Base-by-base conservation (phyloP, 2,329 filamentous ascomycete species). In the Nemania abortiva region DNA sequence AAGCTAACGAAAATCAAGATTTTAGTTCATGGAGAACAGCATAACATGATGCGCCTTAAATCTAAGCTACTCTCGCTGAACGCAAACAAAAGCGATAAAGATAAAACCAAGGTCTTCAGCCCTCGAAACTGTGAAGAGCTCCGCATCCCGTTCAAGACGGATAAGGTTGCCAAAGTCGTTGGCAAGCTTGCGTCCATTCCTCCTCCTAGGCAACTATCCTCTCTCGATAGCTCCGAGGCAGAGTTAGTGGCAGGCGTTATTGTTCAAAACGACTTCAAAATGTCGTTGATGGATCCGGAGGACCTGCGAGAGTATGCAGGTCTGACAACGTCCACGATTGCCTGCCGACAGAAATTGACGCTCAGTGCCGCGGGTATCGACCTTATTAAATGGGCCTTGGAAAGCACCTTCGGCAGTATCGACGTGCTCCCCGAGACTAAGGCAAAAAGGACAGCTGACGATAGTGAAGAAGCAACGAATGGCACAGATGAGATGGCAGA, bases 11-110 rank as follows among this genome's bases (percentile, higher is more conserved):
- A 45, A 52, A 11, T 27, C 0, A 68, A 95, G 92, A 98, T 99
- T 69, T 88, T 99, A 37, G 96, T 99, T 2, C 96, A 99, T 74
- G 96, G 96, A 65, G 96, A 99, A 79, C 94, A 96, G 76, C 94
- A 97, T 79, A 97, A 98, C 78, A 98, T 98, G 94, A 97, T 96
- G 87, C 91, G 96, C 63, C 85, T 99, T 31, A 97, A 97, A 80
- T 98, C 95, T 2, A 97, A 97, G 78, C 87, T 99, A 1, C 88
- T 98, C 3, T 95, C 94, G n/a, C 87, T 98, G 45, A 98, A 98
- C 77, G 90, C 92, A 31, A 90, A 90, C 72, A 95, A 95, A 78
- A 85, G 89, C 0, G 84, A 89, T 50, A 95, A 96, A 74, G 84
- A 89, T 54, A 96, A 97, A 74, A 91, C 94, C 73, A 98, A 98